Base-by-base conservation (phyloP, 2,329 filamentous ascomycete genomes). In the Arthrobotrys sinensis region DNA sequence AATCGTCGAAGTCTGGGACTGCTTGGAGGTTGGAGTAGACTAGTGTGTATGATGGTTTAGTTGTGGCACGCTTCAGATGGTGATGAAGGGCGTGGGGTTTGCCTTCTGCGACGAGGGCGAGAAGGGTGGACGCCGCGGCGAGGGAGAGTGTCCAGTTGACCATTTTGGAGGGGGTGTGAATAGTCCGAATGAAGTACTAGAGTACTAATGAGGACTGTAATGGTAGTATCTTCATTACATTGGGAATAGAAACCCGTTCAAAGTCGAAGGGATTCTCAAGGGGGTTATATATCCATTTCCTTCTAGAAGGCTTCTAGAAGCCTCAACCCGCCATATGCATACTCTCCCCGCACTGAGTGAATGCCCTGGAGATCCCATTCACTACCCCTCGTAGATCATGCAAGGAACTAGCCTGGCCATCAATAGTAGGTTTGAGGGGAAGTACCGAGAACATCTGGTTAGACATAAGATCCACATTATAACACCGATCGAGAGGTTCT, bases 1-100 rank as follows among this genome's bases (percentile, higher is more conserved):
- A 72, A 7, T 72, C 60, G 38, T 65, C 68, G 38, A 72, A 72
- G 14, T 50, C 53, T n/a, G 68, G 68, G n/a, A 72, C 68, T 12
- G 34, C 57, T 12, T 57, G 36, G 34, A 65, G 16, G 38, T 65
- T 65, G 1, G 68, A 65, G 36, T 72, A 72, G 19, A 72, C 48
- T 1, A 19, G 19, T 1, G 57, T 65, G 28, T 72, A 72, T 5
- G 57, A 28, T 28, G 68, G 60, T 0, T 36, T 57, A 19, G 28
- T 36, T 3, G 38, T 50, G 10, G 57, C 68, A 40, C 68, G 60
- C n/a, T 14, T 70, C 34, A 70, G 19, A 34, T 70, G 67, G 16
- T 12, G 16, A n/a, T 63, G 55, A 1, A 11, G 52, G 52, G 8
- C 36, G 14, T 53, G 60, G 14, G 68, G 48, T 48, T 36, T 72